Evolutionary conservation across 2,329 filamentous ascomycete genomes (phyloP).

Genomic region (Phaeosphaeria sp.): DNA sequence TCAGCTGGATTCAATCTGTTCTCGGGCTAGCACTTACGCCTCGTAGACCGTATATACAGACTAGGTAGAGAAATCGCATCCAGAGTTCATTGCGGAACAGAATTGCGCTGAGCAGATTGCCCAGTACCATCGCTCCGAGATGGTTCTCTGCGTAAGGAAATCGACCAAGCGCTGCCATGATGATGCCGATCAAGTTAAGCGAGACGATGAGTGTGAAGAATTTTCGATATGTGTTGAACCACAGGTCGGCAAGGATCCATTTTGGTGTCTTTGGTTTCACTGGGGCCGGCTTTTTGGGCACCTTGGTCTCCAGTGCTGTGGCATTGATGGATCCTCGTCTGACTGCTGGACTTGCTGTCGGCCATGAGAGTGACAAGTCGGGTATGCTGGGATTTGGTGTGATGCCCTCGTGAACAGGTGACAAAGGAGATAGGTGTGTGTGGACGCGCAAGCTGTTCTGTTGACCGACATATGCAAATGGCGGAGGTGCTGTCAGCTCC

Average conservation of each 20-base stretch:
- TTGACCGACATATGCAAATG: conserved; percentile 36
- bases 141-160: conserved; percentile 44
- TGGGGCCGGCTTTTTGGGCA: conserved; percentile 26
- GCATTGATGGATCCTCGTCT: conserved; percentile 22
- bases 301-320: conserved; percentile 17
- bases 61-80: conserved; percentile 40
- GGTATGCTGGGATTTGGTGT: conserved; percentile 42
- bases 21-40: conserved; percentile 14
- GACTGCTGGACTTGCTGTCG: conserved; percentile 12
- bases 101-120: conserved; percentile 41
- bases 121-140: conserved; percentile 41
- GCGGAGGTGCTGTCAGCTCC: conserved; percentile 28
- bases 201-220: conserved; percentile 43
- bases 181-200: conserved; percentile 39
- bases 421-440: conserved; percentile 22
- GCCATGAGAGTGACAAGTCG: conserved; percentile 36
- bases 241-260: conserved; percentile 41
- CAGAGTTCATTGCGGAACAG: conserved; percentile 44
- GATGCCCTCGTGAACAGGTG: conserved; percentile 44
- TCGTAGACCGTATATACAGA: conserved; percentile 40
- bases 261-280: conserved; percentile 32
- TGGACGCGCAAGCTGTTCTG: conserved; percentile 16
- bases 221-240: conserved; percentile 47
- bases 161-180: conserved; percentile 33
- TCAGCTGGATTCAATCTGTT: conserved; percentile 4